phyloP scores from a whole-genome alignment of 73 alveolate genomes.

The Paraurostyla sp. region DNA sequence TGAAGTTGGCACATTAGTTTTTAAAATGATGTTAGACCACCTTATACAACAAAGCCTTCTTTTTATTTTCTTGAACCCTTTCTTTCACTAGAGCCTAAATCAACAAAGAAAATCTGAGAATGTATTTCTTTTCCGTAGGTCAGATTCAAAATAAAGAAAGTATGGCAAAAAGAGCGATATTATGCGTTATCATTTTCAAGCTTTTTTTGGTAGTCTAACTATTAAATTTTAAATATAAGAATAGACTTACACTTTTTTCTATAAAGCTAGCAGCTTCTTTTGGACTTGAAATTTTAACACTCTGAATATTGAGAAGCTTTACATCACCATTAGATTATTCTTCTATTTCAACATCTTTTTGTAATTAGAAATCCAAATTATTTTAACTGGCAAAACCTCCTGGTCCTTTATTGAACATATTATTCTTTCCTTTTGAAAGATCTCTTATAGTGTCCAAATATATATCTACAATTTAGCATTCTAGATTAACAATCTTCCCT shows the following conservation, averaged over 20 bases:
- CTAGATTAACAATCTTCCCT: slow-evolving; percentile 4
- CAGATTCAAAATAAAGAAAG: background rate
- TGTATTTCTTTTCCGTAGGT: slow-evolving; percentile 17
- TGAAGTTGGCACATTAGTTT: slow-evolving; percentile 4
- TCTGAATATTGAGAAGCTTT: background rate
- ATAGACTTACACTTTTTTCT: slow-evolving; percentile 20
- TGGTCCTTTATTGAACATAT: slow-evolving; percentile 9
- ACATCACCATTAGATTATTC: slow-evolving; percentile 10
- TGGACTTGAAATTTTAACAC: background rate
- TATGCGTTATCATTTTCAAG: slow-evolving; percentile 15
- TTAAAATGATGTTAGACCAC: slow-evolving; percentile 16
- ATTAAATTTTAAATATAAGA: background rate
- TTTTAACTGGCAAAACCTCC: background rate
- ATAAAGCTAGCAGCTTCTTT: slow-evolving; percentile 41
- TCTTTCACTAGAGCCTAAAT: slow-evolving; percentile 30
- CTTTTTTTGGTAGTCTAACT: slow-evolving; percentile 26
- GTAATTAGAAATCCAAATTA: background rate
- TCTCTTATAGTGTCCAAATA: slow-evolving; percentile 30
- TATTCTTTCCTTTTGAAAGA: slow-evolving; percentile 21
- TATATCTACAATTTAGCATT: slow-evolving; percentile 26
- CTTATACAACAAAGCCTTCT: slow-evolving; percentile 27
- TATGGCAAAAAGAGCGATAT: slow-evolving; percentile 15
- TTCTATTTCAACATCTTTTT: slow-evolving; percentile 39
- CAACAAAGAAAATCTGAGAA: slow-evolving; percentile 19
- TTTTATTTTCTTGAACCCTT: slow-evolving; percentile 25